Base-by-base conservation (phyloP, 176 grass and related monocot species). In the Rhipidocladum racemiflorum region DNA sequence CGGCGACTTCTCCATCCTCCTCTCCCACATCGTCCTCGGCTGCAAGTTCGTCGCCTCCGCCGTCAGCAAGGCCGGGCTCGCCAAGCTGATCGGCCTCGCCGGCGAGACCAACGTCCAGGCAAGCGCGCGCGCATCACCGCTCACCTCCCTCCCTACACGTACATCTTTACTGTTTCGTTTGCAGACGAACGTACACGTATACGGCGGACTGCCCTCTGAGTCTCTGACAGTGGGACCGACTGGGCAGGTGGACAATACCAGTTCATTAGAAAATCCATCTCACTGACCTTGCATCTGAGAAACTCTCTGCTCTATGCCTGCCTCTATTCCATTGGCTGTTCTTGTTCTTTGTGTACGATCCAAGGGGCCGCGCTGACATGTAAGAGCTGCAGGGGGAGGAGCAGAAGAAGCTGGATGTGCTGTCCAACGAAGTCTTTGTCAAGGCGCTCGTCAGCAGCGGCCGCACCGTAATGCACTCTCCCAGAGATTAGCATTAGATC, bases 351-450 rank as follows among this genome's bases (percentile, higher is more conserved):
- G 21, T 54, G 18, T 54, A 21, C 46, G 42, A 48, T 72, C 42
- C 0, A 28, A 61, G 40, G 39, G 13, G 12, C 1, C 3, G 24
- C 23, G 75, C 74, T 85, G 76, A 84, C 75, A 59, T 4, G 61
- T 16, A 38, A 30, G 50, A 69, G 73, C 8, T 84, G 69, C 90
- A 98, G 95, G 95, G 95, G 0, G 95, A 98, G 79, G 95, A 95
- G 78, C 95, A 98, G 81, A 98, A 98, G 90, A 98, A 98, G 79
- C 90, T 98, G 39, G 95, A 98, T 27, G 92, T 98, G 29, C 86
- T 98, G 36, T 98, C 95, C 18, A 95, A 98, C 70, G 92, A 98
- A 61, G 96, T 99, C 76, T 98, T 98, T 54, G 89, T 98, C 66
- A 98, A 95, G 82, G 95, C 95, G 61, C 84, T 98, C 34, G 87